phyloP scores from a whole-genome alignment of 1,139 yeast species.

The Geotrichum carabidarum region DNA sequence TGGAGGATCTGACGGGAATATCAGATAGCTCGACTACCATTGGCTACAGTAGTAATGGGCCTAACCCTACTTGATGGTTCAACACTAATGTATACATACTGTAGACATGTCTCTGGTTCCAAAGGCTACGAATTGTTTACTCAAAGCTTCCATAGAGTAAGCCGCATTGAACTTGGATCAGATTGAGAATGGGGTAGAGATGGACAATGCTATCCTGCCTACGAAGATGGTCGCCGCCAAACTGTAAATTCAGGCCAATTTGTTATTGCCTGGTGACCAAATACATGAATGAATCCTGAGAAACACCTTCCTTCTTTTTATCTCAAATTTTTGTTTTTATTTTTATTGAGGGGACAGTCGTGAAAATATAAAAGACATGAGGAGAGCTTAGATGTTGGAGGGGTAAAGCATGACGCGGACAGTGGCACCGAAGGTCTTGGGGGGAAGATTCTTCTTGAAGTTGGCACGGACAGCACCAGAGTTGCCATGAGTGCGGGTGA shows the following conservation, averaged over 20 bases:
- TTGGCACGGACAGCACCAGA: conserved; percentile 97
- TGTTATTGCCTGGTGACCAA: too few species aligned
- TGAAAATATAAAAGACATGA: conserved; percentile 6
- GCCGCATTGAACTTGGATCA: too few species aligned
- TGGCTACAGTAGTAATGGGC: conserved; percentile 2
- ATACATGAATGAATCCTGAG: too few species aligned
- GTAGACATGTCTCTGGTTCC: too few species aligned
- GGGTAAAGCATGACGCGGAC: conserved; percentile 99
- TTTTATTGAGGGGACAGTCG: conserved; percentile 6
- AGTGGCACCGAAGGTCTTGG: conserved; percentile 98
- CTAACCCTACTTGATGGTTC: conserved; percentile 8
- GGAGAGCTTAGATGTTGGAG: conserved; percentile 79
- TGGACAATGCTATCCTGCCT: too few species aligned
- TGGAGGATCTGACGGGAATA: conserved; percentile 2
- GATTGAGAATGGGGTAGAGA: too few species aligned
- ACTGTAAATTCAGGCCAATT: too few species aligned
- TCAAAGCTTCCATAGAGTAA: too few species aligned
- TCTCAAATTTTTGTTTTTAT: conserved; percentile 1
- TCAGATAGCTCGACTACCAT: conserved; percentile 7
- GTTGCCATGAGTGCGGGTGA: conserved; percentile 98
- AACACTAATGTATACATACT: too few species aligned
- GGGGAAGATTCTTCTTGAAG: conserved; percentile 98
- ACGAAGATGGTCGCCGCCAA: too few species aligned
- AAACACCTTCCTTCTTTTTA: neutral
- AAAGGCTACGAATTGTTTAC: too few species aligned